These are phyloP conservation scores for Crithidia mellificae DNA, from an alignment of 208 protist genomes.

Conservation along the genomic window DNA sequence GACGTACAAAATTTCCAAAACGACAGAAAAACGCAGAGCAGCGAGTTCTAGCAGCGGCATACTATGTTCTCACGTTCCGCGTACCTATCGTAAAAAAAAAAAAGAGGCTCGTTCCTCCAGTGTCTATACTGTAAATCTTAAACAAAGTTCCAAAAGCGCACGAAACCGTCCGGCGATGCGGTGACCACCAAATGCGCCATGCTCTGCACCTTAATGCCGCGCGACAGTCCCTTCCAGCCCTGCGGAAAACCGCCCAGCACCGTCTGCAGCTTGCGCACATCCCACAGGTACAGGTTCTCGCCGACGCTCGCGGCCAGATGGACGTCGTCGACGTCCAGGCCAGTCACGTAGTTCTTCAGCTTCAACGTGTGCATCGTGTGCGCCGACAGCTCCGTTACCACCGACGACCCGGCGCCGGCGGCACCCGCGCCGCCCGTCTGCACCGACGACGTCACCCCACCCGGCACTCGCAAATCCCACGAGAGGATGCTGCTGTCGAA, in stretches of 20 bases:
- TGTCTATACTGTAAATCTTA: constrained; percentile 26
- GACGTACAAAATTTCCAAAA: too few species aligned
- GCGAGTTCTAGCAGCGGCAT: too few species aligned
- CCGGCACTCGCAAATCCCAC: constrained; percentile 74
- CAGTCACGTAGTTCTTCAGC: constrained; percentile 83
- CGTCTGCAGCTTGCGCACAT: constrained; percentile 71
- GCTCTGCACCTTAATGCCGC: constrained; percentile 66
- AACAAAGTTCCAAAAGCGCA: constrained; percentile 83
- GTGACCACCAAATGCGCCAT: constrained; percentile 59
- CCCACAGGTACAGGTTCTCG: constrained; percentile 84
- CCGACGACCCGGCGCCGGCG: constrained; percentile 4
- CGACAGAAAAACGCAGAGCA: too few species aligned
- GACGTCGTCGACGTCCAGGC: constrained; percentile 72
- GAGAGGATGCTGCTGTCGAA: constrained; percentile 83
- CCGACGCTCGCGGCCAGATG: constrained; percentile 79
- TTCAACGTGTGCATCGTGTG: constrained; percentile 71
- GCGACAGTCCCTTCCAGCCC: constrained; percentile 80
- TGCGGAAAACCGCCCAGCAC: constrained; percentile 80
- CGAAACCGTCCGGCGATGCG: constrained; percentile 76
- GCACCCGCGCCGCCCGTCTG: constrained; percentile 9
- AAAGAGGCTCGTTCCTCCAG: too few species aligned
- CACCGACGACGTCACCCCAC: constrained; percentile 38
- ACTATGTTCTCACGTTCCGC: too few species aligned
- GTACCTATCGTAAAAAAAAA: too few species aligned
- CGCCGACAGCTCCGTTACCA: constrained; percentile 28